A percentile compares a stretch with the other conserved stretches of the same genome.
phyloP scores from a whole-genome alignment of 352 stramenopile genomes.

The Aphanomyces euteiches region DNA sequence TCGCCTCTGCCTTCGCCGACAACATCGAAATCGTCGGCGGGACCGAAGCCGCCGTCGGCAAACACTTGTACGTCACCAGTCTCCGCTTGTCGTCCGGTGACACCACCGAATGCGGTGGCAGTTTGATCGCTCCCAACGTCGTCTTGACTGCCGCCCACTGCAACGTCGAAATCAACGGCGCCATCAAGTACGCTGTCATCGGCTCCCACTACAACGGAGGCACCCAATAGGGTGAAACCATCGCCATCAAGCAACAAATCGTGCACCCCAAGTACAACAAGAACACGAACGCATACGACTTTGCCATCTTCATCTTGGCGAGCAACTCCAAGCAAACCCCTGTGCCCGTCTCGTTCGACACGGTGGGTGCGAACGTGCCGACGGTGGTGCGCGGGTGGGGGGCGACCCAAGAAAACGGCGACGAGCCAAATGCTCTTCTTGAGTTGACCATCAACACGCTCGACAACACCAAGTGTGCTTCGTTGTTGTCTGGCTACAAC shows the following conservation, averaged over 20 bases:
- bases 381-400: conserved; percentile 19
- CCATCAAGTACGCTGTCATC: conserved; percentile 47
- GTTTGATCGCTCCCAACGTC: conserved; percentile 60
- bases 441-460: conserved; percentile 45
- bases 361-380: conserved; percentile 47
- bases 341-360: conserved; percentile 46
- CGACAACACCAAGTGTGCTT: conserved; percentile 42
- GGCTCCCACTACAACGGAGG: conserved; percentile 54
- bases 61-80: conserved; percentile 35
- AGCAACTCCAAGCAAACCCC: conserved; percentile 39
- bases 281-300: conserved; percentile 50
- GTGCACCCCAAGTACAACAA: conserved; percentile 48
- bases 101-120: conserved; percentile 37
- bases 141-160: conserved; percentile 67
- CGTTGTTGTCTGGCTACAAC: conserved; percentile 29
- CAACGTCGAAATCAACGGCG: conserved; percentile 29
- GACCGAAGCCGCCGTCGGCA: neutral
- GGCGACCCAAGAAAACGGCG: conserved; percentile 1
- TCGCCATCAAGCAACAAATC: conserved; percentile 47
- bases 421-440: conserved; percentile 37
- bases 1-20: neutral
- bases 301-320: conserved; percentile 52
- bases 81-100: conserved; percentile 29
- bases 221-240: conserved; percentile 43
- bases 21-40: conserved; percentile 13